Percentiles rank a stretch among this genome's conserved stretches.
These are phyloP conservation scores for Fraxinus baroniana DNA, from an alignment of 305 asterid species.

Conservation along the genomic window DNA sequence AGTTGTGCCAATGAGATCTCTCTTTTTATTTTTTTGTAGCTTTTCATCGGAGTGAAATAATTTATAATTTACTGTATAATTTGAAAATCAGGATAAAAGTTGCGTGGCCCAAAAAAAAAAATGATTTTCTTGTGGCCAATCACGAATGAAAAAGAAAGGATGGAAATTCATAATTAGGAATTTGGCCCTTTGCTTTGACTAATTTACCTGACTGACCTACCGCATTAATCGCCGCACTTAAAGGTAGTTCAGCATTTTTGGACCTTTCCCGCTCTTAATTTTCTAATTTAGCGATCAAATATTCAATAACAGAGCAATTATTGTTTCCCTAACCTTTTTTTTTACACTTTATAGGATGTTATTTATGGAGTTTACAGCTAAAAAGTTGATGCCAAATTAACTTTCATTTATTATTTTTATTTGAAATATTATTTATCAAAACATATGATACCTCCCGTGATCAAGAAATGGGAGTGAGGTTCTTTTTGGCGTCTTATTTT, in stretches of 20 bases:
- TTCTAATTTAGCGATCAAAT: neutral
- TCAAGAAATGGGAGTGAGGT: neutral
- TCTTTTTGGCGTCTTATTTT: neutral
- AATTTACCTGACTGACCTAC: constrained; percentile 4
- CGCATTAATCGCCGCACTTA: constrained; percentile 17
- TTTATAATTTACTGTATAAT: neutral
- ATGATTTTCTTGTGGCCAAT: neutral
- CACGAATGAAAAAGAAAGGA: neutral
- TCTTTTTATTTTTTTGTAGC: neutral
- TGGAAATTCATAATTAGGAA: neutral
- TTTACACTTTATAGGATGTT: neutral
- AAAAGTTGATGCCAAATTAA: constrained; percentile 23
- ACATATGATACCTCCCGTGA: neutral
- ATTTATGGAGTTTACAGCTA: constrained; percentile 25
- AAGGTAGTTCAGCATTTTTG: constrained; percentile 16
- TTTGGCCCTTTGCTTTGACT: constrained; percentile 13
- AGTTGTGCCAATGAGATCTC: neutral
- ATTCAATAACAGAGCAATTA: constrained; percentile 1
- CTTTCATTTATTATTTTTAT: constrained; percentile 14
- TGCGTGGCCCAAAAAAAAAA: neutral
- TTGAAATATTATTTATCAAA: neutral
- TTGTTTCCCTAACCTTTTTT: neutral
- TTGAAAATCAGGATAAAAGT: neutral
- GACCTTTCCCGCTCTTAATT: constrained; percentile 32
- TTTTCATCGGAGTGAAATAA: neutral